phyloP scores from a whole-genome alignment of 768 basidiomycete genomes.

The Leccinum disarticulatum region DNA sequence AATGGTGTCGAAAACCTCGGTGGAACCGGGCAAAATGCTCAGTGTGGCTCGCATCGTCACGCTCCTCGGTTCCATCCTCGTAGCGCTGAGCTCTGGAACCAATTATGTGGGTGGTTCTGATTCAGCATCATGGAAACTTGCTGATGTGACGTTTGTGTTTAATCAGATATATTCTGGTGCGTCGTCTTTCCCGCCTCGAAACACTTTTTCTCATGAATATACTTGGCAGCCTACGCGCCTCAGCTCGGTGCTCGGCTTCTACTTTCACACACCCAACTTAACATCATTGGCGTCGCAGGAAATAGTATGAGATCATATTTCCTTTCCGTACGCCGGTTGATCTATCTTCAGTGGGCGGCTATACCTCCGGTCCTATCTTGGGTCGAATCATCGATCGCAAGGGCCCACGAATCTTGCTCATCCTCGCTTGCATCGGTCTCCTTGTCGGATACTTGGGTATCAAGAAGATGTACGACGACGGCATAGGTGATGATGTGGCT shows the following conservation, averaged over 20 bases:
- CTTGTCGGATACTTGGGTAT: constrained; percentile 77
- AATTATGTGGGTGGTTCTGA: constrained; percentile 59
- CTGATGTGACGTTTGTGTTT: constrained; percentile 18
- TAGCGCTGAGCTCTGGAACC: constrained; percentile 65
- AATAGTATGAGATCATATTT: constrained; percentile 48
- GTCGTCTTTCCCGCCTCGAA: not conserved
- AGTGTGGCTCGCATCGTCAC: constrained; percentile 45
- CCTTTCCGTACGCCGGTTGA: not conserved
- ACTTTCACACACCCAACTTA: constrained; percentile 78
- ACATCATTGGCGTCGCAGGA: constrained; percentile 78
- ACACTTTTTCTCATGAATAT: not conserved
- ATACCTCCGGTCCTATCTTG: constrained; percentile 72
- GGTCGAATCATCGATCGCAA: constrained; percentile 73
- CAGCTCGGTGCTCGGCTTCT: constrained; percentile 77
- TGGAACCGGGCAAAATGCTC: constrained; percentile 30
- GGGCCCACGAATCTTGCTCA: constrained; percentile 70
- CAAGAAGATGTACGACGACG: constrained; percentile 59
- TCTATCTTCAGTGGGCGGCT: constrained; percentile 62
- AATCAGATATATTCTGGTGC: constrained; percentile 32
- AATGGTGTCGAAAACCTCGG: constrained; percentile 20
- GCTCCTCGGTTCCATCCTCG: constrained; percentile 55
- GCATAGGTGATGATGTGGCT: constrained; percentile 38
- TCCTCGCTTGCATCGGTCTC: constrained; percentile 56
- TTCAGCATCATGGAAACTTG: not conserved
- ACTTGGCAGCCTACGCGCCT: constrained; percentile 70